Conservation (phyloP, 164 flowering plant genomes). For the Vitis rotundifolia region DNA sequence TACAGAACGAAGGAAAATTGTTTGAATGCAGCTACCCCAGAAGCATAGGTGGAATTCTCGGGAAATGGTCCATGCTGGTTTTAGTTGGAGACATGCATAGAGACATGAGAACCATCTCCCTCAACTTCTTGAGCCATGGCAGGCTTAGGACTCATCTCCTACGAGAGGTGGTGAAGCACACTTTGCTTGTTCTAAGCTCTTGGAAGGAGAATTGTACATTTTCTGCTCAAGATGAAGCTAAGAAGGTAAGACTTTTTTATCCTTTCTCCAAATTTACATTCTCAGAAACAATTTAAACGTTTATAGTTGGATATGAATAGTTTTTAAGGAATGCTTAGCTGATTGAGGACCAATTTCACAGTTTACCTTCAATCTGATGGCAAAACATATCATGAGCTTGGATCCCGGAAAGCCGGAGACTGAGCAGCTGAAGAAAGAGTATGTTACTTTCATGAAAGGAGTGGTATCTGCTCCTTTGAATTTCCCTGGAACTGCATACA, state of each 20-base stretch:
- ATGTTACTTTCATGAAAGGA: constrained; percentile 96
- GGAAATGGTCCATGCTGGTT: constrained; percentile 94
- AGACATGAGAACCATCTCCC: constrained; percentile 81
- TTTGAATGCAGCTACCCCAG: constrained; percentile 94
- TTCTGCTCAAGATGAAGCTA: constrained; percentile 93
- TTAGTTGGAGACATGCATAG: constrained; percentile 91
- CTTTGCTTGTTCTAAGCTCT: constrained; percentile 61
- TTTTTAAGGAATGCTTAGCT: not conserved
- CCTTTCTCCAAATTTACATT: not conserved
- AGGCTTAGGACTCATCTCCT: constrained; percentile 67
- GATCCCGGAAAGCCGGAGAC: constrained; percentile 79
- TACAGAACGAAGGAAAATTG: constrained; percentile 81
- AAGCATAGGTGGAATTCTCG: constrained; percentile 86
- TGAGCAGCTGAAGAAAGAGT: constrained; percentile 79
- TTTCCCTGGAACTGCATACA: constrained; percentile 84
- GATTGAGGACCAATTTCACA: constrained; percentile 19
- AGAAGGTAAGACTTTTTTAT: constrained; percentile 49
- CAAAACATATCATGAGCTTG: constrained; percentile 90
- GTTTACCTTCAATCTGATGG: constrained; percentile 97
- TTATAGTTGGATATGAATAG: not conserved
- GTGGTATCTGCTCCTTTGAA: constrained; percentile 87
- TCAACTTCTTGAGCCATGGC: constrained; percentile 75
- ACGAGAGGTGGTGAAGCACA: constrained; percentile 65
- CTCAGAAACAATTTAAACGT: too few relatives aligned
- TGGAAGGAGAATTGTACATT: constrained; percentile 60